phyloP scores from a whole-genome alignment of 148 eudicot genomes.

The Bassia scoparia region DNA sequence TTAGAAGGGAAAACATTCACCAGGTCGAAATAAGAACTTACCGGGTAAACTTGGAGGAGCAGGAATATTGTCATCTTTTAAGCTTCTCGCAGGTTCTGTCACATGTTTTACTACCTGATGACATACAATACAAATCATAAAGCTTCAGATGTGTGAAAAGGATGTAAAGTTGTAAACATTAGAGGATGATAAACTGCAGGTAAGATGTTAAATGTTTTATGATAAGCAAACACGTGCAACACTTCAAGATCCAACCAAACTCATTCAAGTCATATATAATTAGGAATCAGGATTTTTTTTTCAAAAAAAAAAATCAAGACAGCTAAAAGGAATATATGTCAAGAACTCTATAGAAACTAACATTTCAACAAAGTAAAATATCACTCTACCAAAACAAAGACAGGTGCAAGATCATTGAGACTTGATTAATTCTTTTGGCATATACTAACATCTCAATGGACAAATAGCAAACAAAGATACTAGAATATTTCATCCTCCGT shows the following conservation, averaged over 20 bases:
- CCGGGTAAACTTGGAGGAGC: conserved; percentile 40
- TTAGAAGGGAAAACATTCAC: background rate
- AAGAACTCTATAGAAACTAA: too few species aligned
- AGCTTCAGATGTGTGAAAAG: background rate
- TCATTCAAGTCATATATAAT: too few species aligned
- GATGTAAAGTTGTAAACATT: conserved; percentile 1
- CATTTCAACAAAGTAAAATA: too few species aligned
- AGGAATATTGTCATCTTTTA: conserved; percentile 31
- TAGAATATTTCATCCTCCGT: too few species aligned
- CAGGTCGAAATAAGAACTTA: conserved; percentile 15
- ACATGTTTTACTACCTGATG: conserved; percentile 35
- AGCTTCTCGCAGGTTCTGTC: conserved; percentile 28
- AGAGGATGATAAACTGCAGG: background rate
- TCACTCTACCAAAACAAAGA: background rate
- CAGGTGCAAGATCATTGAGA: background rate
- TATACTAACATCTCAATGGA: too few species aligned
- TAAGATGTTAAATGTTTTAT: background rate
- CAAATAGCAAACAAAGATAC: too few species aligned
- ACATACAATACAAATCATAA: background rate
- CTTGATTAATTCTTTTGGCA: background rate
- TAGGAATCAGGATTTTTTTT: too few species aligned
- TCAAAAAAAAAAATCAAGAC: background rate
- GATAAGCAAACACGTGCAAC: background rate
- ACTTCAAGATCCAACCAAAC: background rate
- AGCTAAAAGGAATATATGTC: background rate